phyloP scores from a whole-genome alignment of 345 rosid species.

The Populus davidiana region DNA sequence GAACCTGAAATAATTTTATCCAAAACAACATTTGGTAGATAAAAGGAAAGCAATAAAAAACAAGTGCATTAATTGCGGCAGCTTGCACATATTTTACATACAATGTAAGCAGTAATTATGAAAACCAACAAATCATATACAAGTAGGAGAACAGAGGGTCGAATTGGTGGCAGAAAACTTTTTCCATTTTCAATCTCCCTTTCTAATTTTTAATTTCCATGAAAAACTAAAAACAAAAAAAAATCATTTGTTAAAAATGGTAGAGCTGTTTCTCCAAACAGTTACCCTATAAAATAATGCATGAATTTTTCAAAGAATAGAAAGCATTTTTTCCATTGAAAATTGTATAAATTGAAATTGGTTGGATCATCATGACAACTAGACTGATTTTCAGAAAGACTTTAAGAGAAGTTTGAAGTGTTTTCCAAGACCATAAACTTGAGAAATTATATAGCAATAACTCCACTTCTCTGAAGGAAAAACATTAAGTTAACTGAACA shows the following conservation, averaged over 20 bases:
- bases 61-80: neutral
- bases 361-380: neutral
- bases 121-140: neutral
- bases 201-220: neutral
- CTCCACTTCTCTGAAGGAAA: neutral
- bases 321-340: neutral
- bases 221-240: no score
- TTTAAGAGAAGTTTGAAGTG: neutral
- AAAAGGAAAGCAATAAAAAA: neutral
- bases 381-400: neutral
- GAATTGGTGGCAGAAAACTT: neutral
- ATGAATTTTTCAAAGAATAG: neutral
- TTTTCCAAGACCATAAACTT: neutral
- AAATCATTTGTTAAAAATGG: neutral
- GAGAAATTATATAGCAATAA: neutral
- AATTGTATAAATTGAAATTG: neutral
- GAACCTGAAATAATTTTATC: conserved; percentile 52
- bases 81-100: neutral
- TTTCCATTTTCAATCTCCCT: neutral
- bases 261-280: neutral
- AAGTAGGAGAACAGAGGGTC: neutral
- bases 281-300: neutral
- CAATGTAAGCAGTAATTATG: neutral
- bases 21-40: conserved; percentile 2
- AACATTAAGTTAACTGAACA: neutral